Percentiles rank a stretch among this genome's conserved stretches.
These are phyloP conservation scores for Pistacia vera DNA, from an alignment of 345 rosid species.

Conservation along the genomic window DNA sequence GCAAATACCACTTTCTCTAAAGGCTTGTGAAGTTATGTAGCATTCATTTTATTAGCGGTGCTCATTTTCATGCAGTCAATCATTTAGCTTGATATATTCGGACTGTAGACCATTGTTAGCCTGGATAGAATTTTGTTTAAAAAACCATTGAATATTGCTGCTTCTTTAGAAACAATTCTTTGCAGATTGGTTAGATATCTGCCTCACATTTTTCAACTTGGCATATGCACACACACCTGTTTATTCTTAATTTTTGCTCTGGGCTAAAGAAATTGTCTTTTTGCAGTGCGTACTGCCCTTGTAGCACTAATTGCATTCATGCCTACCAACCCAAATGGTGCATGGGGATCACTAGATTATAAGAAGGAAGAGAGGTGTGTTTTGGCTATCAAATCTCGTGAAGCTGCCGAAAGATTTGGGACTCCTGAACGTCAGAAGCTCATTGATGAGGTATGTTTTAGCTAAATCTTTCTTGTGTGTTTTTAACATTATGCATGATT, in stretches of 20 bases:
- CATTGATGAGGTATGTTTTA: slow-evolving; percentile 71
- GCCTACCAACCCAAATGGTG: slow-evolving; percentile 96
- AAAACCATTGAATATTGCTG: no score
- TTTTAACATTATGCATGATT: background rate
- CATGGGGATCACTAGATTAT: slow-evolving; percentile 90
- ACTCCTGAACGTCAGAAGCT: slow-evolving; percentile 82
- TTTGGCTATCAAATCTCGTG: slow-evolving; percentile 91
- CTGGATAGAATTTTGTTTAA: background rate
- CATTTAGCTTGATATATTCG: background rate
- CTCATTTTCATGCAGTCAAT: background rate
- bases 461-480: background rate
- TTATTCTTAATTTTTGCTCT: background rate
- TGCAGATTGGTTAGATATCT: background rate
- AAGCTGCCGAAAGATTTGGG: slow-evolving; percentile 72
- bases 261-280: slow-evolving; percentile 23
- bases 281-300: slow-evolving; percentile 91
- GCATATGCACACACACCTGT: background rate
- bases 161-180: no score
- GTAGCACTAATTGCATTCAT: slow-evolving; percentile 95
- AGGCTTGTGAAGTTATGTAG: no score
- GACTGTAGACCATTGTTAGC: background rate
- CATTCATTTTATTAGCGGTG: background rate
- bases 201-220: background rate
- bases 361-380: slow-evolving; percentile 80
- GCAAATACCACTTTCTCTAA: background rate